Conservation (phyloP, 2,329 filamentous ascomycete species). For the Botrytis squamosa region DNA sequence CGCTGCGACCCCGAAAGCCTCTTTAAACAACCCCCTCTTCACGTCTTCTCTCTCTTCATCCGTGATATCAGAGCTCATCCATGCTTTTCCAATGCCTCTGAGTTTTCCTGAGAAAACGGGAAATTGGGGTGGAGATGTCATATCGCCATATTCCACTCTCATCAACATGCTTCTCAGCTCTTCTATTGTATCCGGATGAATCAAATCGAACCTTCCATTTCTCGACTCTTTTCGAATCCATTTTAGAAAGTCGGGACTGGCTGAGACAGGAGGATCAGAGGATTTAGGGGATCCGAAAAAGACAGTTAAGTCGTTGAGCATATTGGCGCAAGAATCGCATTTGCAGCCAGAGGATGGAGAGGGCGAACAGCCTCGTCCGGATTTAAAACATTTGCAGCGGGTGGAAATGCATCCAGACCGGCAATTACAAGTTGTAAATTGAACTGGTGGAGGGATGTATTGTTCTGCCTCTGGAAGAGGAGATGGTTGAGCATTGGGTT, state of each 20-base stretch:
- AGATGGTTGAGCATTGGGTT: neutral
- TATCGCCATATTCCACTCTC: neutral
- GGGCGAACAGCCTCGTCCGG: neutral
- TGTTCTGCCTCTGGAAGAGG: neutral
- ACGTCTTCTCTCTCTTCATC: neutral
- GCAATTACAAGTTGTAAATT: constrained; percentile 6
- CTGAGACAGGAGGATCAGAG: neutral
- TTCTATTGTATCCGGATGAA: neutral
- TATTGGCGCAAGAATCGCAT: constrained; percentile 15
- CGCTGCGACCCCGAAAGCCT: neutral
- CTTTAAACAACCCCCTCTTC: neutral
- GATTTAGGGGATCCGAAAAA: neutral
- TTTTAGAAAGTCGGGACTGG: constrained; percentile 7
- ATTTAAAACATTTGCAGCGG: constrained; percentile 11
- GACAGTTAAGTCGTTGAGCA: constrained; percentile 7
- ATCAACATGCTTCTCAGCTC: constrained; percentile 13
- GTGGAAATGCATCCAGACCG: neutral
- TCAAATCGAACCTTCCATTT: constrained; percentile 5
- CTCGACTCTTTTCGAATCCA: constrained; percentile 16
- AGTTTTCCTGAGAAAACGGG: neutral
- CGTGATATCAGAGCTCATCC: neutral
- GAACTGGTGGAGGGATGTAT: neutral
- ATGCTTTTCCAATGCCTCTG: neutral
- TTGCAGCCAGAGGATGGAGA: neutral
- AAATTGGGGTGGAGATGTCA: neutral